Evolutionary conservation across 73 alveolate species (phyloP).

Genomic region (Paramecium sexaurelia): DNA sequence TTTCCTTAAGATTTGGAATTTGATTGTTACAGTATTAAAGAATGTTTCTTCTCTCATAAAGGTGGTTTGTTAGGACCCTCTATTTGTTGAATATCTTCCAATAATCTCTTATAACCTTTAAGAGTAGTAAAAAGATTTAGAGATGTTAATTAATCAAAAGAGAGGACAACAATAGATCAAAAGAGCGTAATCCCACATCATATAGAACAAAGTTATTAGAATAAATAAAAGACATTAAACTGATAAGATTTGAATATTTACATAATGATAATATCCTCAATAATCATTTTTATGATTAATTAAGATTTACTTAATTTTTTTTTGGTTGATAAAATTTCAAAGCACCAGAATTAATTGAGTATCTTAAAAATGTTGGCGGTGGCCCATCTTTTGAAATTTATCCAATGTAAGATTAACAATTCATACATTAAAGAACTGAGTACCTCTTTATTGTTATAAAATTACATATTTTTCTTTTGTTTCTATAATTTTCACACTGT

Average conservation of each 20-base stretch:
- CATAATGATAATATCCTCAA: not conserved
- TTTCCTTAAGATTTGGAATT: not conserved
- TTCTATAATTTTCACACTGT: not conserved
- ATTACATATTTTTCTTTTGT: not conserved
- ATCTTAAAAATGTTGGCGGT: slow-evolving; percentile 31
- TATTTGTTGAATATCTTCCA: not conserved
- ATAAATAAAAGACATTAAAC: not conserved
- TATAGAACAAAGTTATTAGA: not conserved
- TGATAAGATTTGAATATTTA: not conserved
- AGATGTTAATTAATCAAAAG: not conserved
- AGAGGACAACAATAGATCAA: not conserved
- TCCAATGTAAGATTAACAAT: slow-evolving; percentile 10
- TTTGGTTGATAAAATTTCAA: not conserved
- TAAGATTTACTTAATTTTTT: not conserved
- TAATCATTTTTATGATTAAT: not conserved
- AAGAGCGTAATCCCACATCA: not conserved
- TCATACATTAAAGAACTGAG: not conserved
- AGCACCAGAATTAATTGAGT: slow-evolving; percentile 13
- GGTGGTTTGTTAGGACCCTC: not conserved
- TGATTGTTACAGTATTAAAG: not conserved
- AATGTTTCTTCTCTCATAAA: not conserved
- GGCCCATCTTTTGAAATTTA: not conserved
- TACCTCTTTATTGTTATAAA: not conserved
- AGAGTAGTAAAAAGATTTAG: not conserved
- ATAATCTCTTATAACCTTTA: not conserved